phyloP scores from a whole-genome alignment of 352 stramenopile genomes.

The Phytopythium cucurbitacearum region DNA sequence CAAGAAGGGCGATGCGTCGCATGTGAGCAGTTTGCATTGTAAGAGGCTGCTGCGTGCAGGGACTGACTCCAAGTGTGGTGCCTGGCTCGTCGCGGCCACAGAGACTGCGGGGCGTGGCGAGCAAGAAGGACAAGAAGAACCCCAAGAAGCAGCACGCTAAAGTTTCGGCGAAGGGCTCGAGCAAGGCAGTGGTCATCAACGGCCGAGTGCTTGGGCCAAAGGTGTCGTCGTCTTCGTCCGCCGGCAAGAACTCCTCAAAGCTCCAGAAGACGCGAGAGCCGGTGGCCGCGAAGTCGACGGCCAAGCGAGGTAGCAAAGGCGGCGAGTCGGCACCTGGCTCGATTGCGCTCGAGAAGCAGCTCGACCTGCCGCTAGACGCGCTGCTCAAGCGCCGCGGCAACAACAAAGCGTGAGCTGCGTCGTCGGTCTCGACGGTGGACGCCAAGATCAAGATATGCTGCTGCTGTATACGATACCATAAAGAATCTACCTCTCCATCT shows the following conservation, averaged over 20 bases:
- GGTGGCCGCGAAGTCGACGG: constrained; percentile 8
- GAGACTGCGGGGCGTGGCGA: no score
- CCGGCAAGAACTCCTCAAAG: constrained; percentile 18
- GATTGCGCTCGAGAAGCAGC: constrained; percentile 60
- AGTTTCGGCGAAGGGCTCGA: constrained; percentile 19
- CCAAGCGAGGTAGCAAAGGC: constrained; percentile 22
- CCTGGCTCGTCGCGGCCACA: no score
- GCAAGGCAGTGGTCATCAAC: constrained; percentile 49
- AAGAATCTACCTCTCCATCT: no score
- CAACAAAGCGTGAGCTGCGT: neutral
- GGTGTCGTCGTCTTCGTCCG: constrained; percentile 10
- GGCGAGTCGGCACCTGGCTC: constrained; percentile 3
- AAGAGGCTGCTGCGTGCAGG: no score
- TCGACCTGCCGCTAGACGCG: constrained; percentile 61
- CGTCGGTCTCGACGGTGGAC: neutral
- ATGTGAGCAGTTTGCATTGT: neutral
- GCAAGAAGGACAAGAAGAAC: constrained; percentile 15
- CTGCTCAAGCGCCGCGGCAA: constrained; percentile 39
- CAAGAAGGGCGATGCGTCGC: neutral
- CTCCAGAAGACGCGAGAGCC: constrained; percentile 20
- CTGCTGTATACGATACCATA: neutral
- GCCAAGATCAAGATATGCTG: neutral
- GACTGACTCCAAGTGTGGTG: no score
- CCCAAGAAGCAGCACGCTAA: constrained; percentile 53
- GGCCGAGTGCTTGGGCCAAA: constrained; percentile 61